Evolutionary conservation across 257 asterid species (phyloP), one percentile per base, ranked within the genome.

Genomic region (Solanum sejunctum): DNA sequence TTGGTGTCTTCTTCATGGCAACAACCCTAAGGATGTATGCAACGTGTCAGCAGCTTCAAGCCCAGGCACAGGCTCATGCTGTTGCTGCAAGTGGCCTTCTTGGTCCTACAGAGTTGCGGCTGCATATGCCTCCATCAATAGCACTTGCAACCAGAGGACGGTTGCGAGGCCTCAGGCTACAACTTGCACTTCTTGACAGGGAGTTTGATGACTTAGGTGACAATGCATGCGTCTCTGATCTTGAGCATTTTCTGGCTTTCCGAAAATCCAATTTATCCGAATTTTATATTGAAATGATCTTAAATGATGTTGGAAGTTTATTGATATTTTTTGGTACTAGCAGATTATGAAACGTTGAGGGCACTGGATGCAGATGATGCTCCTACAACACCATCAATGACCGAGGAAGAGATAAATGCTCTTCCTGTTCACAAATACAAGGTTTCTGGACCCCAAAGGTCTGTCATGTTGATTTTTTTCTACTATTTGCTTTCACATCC

Each of bases 21-120:
- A 95, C 99, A 45, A 89, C 92, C 77, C 87, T 97, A 84, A 92
- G 99, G 88, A 97, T 97, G 99, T 97, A 97, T 87, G 98, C 99
- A 73, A 97, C 99, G 9, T 97, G 99, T 87, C 98, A 97, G 92
- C 98, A 95, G 85, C 98, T 97, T 90, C 99, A 97, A 92, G 98
- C 98, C 75, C 99, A 95, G 89, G 98, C 99, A 67, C 99, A 97
- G 85, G 99, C 98, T 72, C 98, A 97, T 86, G 98, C 98, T 79
- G 97, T 91, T 80, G 98, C 98, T 67, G 97, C 99, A 39, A 95
- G 96, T 84, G 98, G 98, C 55, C 97, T 95, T 88, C 98, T 95
- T 84, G 97, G 98, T 87, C 99, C 95, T 84, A 93, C 99, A 1
- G 99, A 97, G 87, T 87, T 97, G 89, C 94, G 99, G 73, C 92